Base-by-base conservation (phyloP, 1,284 basidiomycete genomes). In the Papiliotrema nemorosa region DNA sequence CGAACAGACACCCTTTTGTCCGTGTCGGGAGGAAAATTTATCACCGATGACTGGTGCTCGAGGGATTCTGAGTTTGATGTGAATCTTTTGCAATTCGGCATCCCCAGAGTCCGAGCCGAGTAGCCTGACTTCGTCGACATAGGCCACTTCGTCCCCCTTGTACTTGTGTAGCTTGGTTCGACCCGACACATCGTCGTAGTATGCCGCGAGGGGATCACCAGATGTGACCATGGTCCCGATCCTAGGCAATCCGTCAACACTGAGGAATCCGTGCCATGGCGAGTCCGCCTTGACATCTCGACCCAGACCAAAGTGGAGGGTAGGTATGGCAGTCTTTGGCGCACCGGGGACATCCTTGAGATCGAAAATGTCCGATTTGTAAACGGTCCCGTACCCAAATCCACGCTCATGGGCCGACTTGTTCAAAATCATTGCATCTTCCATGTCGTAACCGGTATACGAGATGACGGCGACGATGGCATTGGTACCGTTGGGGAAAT, bases 391-490 rank as follows among this genome's bases (percentile, higher is more conserved):
- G 69, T 98, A 97, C 0, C 82, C 92, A 70, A 99, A 99, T 0
- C 96, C 96, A 38, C 96, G 86, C 76, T 99, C 96, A 71, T 98
- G 92, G 3, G 91, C 88, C 3, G 92, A 97, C 78, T 98, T 98
- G 78, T 99, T 99, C 47, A 99, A 78, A 62, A 99, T 98, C 96
- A 99, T 99, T 56, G 96, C 96, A 66, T 99, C 96, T 77, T 99
- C 96, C 96, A 99, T 99, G 73, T 99, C 96, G 76, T 99, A 99
- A 5, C 96, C 96, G 0, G 96, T 99, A 74, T 99, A 99, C 0
- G 96, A 98, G 62, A 99, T 97, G 70, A 99, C 96, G 21, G 96
- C 96, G 47, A 99, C 96, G 52, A 99, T 82, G 16, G 96, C 96
- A 73, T 99, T 99, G 38, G 89, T 97, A 16, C 94, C 96, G 69